Conservation (phyloP, 805 yeast species). For the Ogataea siamensis region DNA sequence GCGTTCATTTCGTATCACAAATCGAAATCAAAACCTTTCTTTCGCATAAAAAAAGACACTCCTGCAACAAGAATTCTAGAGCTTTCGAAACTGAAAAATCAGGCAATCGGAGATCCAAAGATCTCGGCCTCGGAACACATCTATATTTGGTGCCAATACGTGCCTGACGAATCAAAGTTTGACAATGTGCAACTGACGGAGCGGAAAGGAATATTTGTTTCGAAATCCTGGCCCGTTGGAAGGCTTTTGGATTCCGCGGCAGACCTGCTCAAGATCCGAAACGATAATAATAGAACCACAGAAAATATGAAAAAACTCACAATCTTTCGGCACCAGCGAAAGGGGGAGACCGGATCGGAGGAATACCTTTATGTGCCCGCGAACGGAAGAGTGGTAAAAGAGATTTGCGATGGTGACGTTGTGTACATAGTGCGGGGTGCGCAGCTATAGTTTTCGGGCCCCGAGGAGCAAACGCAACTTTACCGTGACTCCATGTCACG, state of each 20-base stretch:
- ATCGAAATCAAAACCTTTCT: slow-evolving; percentile 9
- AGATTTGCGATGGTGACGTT: slow-evolving; percentile 47
- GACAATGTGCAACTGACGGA: slow-evolving; percentile 12
- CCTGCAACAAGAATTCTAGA: slow-evolving; percentile 33
- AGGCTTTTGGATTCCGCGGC: slow-evolving; percentile 54
- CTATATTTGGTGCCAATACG: slow-evolving; percentile 46
- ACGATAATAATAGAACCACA: slow-evolving; percentile 46
- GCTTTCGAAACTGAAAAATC: slow-evolving; percentile 40
- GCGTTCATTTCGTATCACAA: slow-evolving; percentile 20
- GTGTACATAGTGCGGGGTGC: slow-evolving; percentile 54
- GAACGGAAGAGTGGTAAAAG: slow-evolving; percentile 39
- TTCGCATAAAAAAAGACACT: slow-evolving; percentile 12
- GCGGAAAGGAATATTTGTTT: slow-evolving; percentile 42
- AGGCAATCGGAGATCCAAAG: slow-evolving; percentile 52
- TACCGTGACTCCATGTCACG: neutral
- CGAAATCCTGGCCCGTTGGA: slow-evolving; percentile 60
- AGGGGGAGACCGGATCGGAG: slow-evolving; percentile 29
- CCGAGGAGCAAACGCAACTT: neutral
- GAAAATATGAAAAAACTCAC: slow-evolving; percentile 43
- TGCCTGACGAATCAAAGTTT: slow-evolving; percentile 31
- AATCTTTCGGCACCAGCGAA: slow-evolving; percentile 40
- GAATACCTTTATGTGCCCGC: slow-evolving; percentile 35
- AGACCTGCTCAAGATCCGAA: slow-evolving; percentile 44
- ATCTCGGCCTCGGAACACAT: slow-evolving; percentile 44
- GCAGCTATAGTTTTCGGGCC: slow-evolving; percentile 8